Base-by-base conservation (phyloP, 139 green algal genomes). In the Asterochloris sp. region DNA sequence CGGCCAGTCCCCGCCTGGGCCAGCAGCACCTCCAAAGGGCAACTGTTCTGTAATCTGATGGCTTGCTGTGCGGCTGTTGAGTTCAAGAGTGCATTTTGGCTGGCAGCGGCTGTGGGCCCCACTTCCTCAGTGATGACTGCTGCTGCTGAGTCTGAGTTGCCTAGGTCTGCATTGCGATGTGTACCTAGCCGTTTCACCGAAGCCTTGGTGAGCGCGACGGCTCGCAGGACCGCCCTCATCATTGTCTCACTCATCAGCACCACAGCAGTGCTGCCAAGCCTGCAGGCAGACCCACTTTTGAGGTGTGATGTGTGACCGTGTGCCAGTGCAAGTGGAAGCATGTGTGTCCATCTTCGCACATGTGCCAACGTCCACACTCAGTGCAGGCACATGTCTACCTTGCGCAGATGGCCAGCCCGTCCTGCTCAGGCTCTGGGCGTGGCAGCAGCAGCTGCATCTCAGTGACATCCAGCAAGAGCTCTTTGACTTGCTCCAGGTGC, bases 21-120 rank as follows among this genome's bases (percentile, higher is more conserved):
- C 68, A 81, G 66, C 11, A 28, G 13, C 69, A 90, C 63, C 10
- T 73, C 73, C 38, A 78, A 2, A 13, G 71, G 76, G 62, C 69
- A 80, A 62, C 11, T 11, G 64, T 90, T 90, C 11, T 71, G 23
- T 0, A 90, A 10, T 16, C 78, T 16, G 15, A 82, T 75, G 77
- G 54, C 61, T n/a, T 73, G 62, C 27, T 77, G 62, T 54, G 83
- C 71, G 79, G 63, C 0, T 73, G 78, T 23, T 78, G 66, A 0
- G 54, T 28, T 0, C 38, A 71, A 71, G 21, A 9, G 66, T 71
- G 66, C 17, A 71, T 21, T 2, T 21, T 10, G 4, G 67, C 60
- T 19, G 47, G 76, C 26, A 28, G 28, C 74, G 62, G 74, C 38
- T 78, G 74, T 47, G 38, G 74, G 13, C 27, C 15, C 73, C 27